A percentile compares a stretch with the other conserved stretches of the same genome.
Evolutionary conservation across 2,329 filamentous ascomycete species (phyloP).

Genomic region (Cercospora sp.): DNA sequence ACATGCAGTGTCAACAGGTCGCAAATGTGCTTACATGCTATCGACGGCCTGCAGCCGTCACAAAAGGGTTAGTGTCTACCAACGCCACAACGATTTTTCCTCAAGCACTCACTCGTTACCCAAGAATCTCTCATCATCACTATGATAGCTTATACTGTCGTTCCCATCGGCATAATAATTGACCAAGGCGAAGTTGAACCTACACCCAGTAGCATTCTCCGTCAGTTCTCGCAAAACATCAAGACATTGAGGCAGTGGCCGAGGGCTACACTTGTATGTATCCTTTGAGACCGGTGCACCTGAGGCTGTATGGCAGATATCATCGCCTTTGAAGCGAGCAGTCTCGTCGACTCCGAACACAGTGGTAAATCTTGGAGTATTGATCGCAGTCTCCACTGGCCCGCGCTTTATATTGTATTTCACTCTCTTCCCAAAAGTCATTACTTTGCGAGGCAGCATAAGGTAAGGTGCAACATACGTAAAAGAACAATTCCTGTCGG

Average conservation of each 20-base stretch:
- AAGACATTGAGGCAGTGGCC: constrained; percentile 70
- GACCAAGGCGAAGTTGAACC: constrained; percentile 76
- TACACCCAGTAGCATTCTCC: constrained; percentile 65
- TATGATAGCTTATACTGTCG: constrained; percentile 78
- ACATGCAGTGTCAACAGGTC: not conserved
- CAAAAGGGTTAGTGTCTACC: not conserved
- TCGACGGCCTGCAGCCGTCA: not conserved
- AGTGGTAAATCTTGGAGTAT: constrained; percentile 61
- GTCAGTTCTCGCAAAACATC: constrained; percentile 62
- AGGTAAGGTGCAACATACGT: constrained; percentile 16
- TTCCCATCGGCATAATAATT: constrained; percentile 79
- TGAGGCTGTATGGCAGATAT: constrained; percentile 47
- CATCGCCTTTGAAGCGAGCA: constrained; percentile 53
- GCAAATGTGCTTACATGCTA: not conserved
- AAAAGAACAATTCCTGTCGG: constrained; percentile 69
- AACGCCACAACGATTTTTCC: not conserved
- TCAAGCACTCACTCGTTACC: constrained; percentile 49
- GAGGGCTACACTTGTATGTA: constrained; percentile 62
- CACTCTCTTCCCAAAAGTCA: constrained; percentile 39
- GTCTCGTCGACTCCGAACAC: constrained; percentile 66
- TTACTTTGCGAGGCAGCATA: not conserved
- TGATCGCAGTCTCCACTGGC: constrained; percentile 62
- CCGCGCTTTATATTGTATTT: constrained; percentile 63
- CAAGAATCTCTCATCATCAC: constrained; percentile 76
- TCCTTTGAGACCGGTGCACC: constrained; percentile 41